Base-by-base conservation (phyloP, 2,329 filamentous ascomycete genomes). In the Blumeria graminis region DNA sequence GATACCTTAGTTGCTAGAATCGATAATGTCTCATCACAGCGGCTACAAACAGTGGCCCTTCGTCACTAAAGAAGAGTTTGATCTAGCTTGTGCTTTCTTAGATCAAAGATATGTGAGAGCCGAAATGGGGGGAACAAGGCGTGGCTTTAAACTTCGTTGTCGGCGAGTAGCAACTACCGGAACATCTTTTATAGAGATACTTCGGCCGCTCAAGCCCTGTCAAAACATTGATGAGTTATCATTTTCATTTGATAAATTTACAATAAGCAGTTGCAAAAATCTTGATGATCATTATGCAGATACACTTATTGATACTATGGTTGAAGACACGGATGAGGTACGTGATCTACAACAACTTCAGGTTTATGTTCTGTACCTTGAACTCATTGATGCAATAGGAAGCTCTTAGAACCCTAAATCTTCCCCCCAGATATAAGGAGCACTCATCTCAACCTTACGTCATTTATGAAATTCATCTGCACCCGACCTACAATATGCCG, bases 401-500 rank as follows among this genome's bases (percentile, higher is more conserved):
- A 56, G 61, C 56, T 56, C 57, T 67, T 55, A 59, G 56, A 13
- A 54, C 56, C 11, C 6, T 14, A 28, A 18, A 50, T n/a, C 22
- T 34, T 34, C 55, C 28, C 55, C 61, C 64, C 8, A 16, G 51
- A 32, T 66, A 65, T 56, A 65, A 41, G 33, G 50, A 61, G 16
- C 60, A 62, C 56, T 59, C 64, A 60, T 60, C 71, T 65, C 71
- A 72, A 63, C 68, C 69, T 56, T 68, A 72, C 58, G 62, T 71
- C 58, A 69, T 67, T 58, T 89, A 88, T 69, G 81, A 87, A 67
- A 78, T 89, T 63, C 75, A 86, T 64, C 73, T 84, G 59, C 86
- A 87, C 62, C 78, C 81, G 56, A 84, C 81, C 57, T 90, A 89
- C 69, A 76, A 76, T 59, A 77, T 82, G 50, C 85, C 85, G 8